A percentile compares a stretch with the other conserved stretches of the same genome.
Evolutionary conservation across 345 rosid species (phyloP).

Genomic region (Brassica cretica): DNA sequence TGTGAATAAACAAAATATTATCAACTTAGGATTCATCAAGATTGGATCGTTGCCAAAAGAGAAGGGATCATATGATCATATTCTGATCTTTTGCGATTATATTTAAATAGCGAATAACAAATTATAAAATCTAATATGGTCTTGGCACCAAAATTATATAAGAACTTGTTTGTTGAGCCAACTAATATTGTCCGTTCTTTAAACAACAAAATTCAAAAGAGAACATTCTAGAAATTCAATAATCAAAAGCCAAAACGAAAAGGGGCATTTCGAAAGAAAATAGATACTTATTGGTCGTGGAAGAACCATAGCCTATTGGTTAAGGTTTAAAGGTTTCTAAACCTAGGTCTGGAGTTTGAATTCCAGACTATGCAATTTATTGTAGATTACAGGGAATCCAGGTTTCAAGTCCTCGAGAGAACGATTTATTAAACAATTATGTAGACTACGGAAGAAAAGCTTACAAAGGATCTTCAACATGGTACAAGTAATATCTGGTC

Average conservation of each 20-base stretch:
- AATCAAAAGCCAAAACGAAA: conserved; percentile 11
- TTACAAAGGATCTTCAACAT: too few relatives aligned
- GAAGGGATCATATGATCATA: neutral
- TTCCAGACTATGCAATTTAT: too few relatives aligned
- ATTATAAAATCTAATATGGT: neutral
- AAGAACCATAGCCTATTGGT: too few relatives aligned
- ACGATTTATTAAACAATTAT: too few relatives aligned
- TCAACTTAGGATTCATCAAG: neutral
- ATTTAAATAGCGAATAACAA: neutral
- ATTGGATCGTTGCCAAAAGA: conserved; percentile 9
- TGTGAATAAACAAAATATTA: neutral
- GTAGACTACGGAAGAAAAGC: too few relatives aligned
- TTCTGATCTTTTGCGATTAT: neutral
- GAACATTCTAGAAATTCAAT: conserved; percentile 6
- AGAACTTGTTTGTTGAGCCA: conserved; percentile 22
- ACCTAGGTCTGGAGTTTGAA: too few relatives aligned
- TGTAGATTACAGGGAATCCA: too few relatives aligned
- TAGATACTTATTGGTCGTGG: too few relatives aligned
- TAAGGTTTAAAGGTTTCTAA: too few relatives aligned
- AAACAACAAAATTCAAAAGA: conserved; percentile 10
- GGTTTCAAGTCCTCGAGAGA: too few relatives aligned
- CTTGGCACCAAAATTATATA: conserved; percentile 12
- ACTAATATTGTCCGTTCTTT: conserved; percentile 23
- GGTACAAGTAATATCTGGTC: too few relatives aligned
- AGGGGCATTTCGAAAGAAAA: neutral